Evolutionary conservation across 805 yeast species (phyloP).

Genomic region (Kregervanrija delftensis): DNA sequence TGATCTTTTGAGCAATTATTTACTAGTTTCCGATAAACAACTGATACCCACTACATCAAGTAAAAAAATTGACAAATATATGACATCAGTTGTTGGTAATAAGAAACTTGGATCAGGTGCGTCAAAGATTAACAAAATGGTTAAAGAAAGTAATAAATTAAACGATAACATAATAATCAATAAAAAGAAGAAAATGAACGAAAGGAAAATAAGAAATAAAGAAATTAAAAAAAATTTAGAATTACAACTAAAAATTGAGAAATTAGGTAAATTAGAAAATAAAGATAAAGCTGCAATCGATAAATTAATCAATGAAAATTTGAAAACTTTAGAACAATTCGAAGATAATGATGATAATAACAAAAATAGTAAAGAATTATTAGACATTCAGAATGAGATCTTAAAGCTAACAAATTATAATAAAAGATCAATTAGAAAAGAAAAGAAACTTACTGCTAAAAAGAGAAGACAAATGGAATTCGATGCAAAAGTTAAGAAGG

Average conservation of each 20-base stretch:
- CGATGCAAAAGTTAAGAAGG: constrained; percentile 36
- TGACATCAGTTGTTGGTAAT: constrained; percentile 1
- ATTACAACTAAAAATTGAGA: constrained; percentile 13
- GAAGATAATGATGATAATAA: constrained; percentile 21
- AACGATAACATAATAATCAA: constrained; percentile 10
- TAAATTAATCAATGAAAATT: constrained; percentile 32
- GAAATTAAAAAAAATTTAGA: constrained; percentile 11
- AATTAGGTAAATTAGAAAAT: constrained; percentile 16
- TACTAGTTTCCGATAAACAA: constrained; percentile 12
- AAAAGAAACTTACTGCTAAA: constrained; percentile 16
- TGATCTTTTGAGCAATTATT: constrained; percentile 19
- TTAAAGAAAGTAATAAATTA: constrained; percentile 11
- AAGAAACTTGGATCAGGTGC: constrained; percentile 15
- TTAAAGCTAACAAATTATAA: constrained; percentile 34
- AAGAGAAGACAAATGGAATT: constrained; percentile 27
- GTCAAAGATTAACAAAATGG: constrained; percentile 19
- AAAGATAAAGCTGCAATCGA: constrained; percentile 28
- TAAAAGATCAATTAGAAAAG: constrained; percentile 15
- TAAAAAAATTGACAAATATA: constrained; percentile 4
- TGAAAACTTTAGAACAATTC: constrained; percentile 30
- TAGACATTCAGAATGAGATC: constrained; percentile 36
- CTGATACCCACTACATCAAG: background rate
- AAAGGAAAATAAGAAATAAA: constrained; percentile 12
- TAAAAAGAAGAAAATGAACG: constrained; percentile 14
- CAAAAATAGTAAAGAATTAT: constrained; percentile 24